A percentile compares a stretch with the other conserved stretches of the same genome.
Conservation (phyloP, 805 yeast genomes). For the Hanseniaspora occidentalis region DNA sequence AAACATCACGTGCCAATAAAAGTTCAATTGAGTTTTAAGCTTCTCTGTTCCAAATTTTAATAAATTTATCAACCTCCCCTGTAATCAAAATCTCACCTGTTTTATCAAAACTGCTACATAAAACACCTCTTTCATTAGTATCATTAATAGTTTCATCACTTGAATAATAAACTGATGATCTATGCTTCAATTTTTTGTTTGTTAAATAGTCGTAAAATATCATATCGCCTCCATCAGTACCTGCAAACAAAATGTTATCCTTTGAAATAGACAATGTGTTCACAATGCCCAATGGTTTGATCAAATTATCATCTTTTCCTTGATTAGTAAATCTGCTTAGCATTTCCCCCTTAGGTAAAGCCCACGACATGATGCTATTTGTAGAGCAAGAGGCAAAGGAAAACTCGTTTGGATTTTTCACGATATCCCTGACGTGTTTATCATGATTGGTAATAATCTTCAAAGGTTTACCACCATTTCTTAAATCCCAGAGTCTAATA, state of each 20-base stretch:
- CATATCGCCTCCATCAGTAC: constrained; percentile 73
- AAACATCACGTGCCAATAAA: background rate
- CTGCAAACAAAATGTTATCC: constrained; percentile 58
- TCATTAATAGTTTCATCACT: background rate
- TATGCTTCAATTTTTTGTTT: constrained; percentile 64
- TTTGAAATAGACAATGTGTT: constrained; percentile 56
- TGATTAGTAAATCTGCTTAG: constrained; percentile 38
- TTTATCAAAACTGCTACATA: constrained; percentile 61
- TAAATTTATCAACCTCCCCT: constrained; percentile 82
- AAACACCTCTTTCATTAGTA: constrained; percentile 48
- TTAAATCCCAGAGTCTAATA: constrained; percentile 72
- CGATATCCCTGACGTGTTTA: constrained; percentile 65
- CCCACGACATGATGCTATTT: constrained; percentile 76
- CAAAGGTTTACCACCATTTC: constrained; percentile 61
- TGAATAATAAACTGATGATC: constrained; percentile 28
- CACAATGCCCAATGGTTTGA: constrained; percentile 31
- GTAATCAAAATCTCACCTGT: constrained; percentile 60
- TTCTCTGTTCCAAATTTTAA: constrained; percentile 60
- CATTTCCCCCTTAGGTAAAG: constrained; percentile 62
- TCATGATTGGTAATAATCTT: constrained; percentile 75
- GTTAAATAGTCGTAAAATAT: constrained; percentile 66
- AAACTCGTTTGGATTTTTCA: constrained; percentile 53
- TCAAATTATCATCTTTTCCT: constrained; percentile 1
- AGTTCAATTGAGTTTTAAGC: constrained; percentile 1
- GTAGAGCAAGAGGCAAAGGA: constrained; percentile 75